phyloP scores from a whole-genome alignment of 306 rosid genomes.

The Potentilla sterilis region DNA sequence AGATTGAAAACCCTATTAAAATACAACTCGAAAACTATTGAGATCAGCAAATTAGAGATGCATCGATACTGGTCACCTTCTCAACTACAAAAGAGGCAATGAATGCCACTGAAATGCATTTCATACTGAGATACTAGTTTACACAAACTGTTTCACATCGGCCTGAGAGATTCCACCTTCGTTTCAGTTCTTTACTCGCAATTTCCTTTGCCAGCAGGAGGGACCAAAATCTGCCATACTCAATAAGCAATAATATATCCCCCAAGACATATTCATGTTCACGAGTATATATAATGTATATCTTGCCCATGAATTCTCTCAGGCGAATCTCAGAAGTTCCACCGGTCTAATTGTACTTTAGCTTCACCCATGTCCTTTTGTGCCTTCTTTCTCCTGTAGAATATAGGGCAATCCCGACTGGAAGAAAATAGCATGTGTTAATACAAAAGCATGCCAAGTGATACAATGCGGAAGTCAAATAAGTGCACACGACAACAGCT shows the following conservation, averaged over 20 bases:
- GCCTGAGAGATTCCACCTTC: background rate
- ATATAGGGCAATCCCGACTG: constrained; percentile 98
- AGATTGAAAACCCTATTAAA: background rate
- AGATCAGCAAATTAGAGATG: background rate
- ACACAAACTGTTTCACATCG: background rate
- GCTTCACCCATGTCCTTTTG: constrained; percentile 99
- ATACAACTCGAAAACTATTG: background rate
- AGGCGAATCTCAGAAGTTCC: constrained; percentile 58
- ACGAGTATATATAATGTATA: background rate
- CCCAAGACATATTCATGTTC: background rate
- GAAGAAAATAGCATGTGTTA: constrained; percentile 29
- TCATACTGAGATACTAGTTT: background rate
- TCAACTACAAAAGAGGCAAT: background rate
- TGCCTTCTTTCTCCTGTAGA: constrained; percentile 88
- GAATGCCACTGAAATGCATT: background rate
- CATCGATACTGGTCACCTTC: background rate
- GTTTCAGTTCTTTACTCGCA: background rate
- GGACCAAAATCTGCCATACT: background rate
- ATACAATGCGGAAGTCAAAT: background rate
- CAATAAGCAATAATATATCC: background rate
- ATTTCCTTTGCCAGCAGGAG: background rate
- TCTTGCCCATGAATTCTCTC: background rate
- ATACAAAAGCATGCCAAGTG: background rate
- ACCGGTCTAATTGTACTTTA: constrained; percentile 73
- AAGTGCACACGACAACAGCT: background rate